Evolutionary conservation across 2,329 filamentous ascomycete species (phyloP).

Genomic region (Zymoseptoria passerinii): DNA sequence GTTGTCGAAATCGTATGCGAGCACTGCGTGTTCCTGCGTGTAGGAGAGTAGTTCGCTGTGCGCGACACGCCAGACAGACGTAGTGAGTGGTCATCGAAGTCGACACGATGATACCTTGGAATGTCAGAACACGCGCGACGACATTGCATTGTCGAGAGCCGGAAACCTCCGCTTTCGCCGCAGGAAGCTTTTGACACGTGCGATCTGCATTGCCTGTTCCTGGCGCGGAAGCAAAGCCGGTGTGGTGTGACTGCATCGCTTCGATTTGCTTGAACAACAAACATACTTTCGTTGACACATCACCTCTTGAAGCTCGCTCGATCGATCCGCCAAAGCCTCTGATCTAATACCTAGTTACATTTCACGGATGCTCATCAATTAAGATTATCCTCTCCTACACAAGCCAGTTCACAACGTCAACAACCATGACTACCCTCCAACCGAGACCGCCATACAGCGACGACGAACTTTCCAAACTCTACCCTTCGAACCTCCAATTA

Average conservation of each 20-base stretch:
- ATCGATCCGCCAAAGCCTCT: neutral
- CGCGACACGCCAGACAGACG: slow-evolving; percentile 4
- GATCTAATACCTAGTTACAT: neutral
- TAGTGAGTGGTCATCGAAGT: slow-evolving; percentile 1
- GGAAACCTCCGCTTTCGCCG: neutral
- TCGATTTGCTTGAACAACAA: neutral
- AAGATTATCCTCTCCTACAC: neutral
- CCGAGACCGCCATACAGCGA: slow-evolving; percentile 69
- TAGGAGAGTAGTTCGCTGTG: neutral
- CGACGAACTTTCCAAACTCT: slow-evolving; percentile 72
- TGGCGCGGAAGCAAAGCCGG: neutral
- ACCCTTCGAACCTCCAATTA: slow-evolving; percentile 70
- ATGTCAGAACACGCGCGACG: neutral
- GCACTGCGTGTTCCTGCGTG: neutral
- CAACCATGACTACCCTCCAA: slow-evolving; percentile 65
- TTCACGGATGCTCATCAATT: slow-evolving; percentile 4
- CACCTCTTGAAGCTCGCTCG: neutral
- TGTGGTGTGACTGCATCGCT: neutral
- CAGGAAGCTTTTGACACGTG: neutral
- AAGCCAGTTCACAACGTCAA: neutral
- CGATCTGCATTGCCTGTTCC: neutral
- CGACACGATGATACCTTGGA: neutral
- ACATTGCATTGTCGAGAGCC: neutral
- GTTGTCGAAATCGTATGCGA: neutral
- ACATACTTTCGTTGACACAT: neutral